phyloP scores from a whole-genome alignment of 2,329 filamentous ascomycete species.

The Ceratocystis lukuohia region DNA sequence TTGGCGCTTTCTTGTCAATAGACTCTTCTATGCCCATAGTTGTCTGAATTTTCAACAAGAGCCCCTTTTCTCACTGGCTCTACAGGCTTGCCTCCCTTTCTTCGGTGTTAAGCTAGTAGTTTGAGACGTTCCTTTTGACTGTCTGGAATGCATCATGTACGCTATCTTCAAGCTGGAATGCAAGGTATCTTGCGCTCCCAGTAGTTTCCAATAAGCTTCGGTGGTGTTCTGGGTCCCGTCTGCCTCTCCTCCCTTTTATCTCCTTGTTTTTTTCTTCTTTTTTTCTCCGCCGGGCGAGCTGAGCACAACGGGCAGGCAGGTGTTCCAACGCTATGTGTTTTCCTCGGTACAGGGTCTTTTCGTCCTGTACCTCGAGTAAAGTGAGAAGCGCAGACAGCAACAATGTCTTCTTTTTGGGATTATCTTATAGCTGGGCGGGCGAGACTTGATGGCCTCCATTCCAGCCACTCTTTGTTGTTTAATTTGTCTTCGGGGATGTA shows the following conservation, averaged over 20 bases:
- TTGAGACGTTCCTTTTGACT: background rate
- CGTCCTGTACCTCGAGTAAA: background rate
- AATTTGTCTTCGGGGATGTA: background rate
- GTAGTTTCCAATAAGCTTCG: background rate
- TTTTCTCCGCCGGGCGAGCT: no score
- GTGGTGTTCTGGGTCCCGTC: background rate
- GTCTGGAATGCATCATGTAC: background rate
- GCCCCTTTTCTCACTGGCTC: background rate
- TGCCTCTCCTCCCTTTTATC: background rate
- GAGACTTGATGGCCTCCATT: background rate
- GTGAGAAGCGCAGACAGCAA: background rate
- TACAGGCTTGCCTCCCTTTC: background rate
- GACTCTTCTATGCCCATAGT: no score
- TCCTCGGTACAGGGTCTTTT: background rate
- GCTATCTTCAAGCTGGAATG: slow-evolving; percentile 1
- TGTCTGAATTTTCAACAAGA: no score
- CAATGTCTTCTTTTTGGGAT: background rate
- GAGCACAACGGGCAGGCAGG: no score
- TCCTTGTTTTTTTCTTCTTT: no score
- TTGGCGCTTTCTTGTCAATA: no score
- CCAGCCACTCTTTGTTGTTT: background rate
- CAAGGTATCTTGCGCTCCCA: background rate
- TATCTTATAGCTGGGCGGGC: background rate
- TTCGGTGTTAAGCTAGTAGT: background rate
- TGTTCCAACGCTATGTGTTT: background rate